Percentiles rank a stretch among this genome's conserved stretches.
Evolutionary conservation across 768 basidiomycete species (phyloP).

Genomic region (Mycena vitilis): DNA sequence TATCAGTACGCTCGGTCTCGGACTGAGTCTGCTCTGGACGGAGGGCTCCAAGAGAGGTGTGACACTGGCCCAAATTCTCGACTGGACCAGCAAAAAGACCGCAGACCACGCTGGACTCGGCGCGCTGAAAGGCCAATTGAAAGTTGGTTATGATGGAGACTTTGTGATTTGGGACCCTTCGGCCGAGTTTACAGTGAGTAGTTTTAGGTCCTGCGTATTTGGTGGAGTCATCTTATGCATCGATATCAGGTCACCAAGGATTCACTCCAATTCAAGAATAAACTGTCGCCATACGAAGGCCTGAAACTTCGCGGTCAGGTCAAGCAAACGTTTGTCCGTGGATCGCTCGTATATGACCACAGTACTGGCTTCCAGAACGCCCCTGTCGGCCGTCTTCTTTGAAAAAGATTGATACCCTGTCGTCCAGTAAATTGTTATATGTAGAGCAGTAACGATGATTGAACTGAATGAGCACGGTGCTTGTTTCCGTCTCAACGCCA

Average conservation of each 20-base stretch:
- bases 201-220: background rate
- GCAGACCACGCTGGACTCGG: slow-evolving; percentile 85
- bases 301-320: slow-evolving; percentile 77
- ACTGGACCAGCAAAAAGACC: slow-evolving; percentile 81
- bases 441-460: background rate
- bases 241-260: slow-evolving; percentile 75
- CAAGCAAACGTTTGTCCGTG: slow-evolving; percentile 83
- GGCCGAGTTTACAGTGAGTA: slow-evolving; percentile 55
- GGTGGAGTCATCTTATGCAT: slow-evolving; percentile 23
- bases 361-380: slow-evolving; percentile 29
- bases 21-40: slow-evolving; percentile 90
- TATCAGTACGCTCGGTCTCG: slow-evolving; percentile 90
- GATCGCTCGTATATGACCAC: slow-evolving; percentile 70
- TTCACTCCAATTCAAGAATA: slow-evolving; percentile 90
- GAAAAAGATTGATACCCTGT: slow-evolving; percentile 8
- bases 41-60: slow-evolving; percentile 74
- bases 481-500: slow-evolving; percentile 6
- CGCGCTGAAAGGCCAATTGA: slow-evolving; percentile 76
- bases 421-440: no score
- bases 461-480: background rate
- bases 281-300: slow-evolving; percentile 91
- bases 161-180: slow-evolving; percentile 86
- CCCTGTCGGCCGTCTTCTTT: slow-evolving; percentile 30
- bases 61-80: slow-evolving; percentile 67
- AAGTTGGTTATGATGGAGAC: slow-evolving; percentile 85